Conservation (phyloP, 306 rosid genomes). For the Fragaria vesca region DNA sequence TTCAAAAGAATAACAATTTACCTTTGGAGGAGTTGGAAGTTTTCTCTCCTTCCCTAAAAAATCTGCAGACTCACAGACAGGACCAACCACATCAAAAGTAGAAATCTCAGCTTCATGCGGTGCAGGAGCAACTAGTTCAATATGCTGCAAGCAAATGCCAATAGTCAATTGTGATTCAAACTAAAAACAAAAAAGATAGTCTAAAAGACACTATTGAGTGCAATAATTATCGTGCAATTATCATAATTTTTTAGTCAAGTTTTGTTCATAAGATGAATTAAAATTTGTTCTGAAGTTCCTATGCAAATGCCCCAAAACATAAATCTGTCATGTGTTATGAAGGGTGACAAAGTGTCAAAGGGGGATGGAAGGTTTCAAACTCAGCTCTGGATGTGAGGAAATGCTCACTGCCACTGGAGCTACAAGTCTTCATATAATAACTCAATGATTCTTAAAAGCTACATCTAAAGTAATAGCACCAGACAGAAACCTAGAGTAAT, state of each 20-base stretch:
- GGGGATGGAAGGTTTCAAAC: neutral
- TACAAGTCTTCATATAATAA: neutral
- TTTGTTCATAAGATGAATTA: neutral
- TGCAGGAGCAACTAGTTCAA: slow-evolving; percentile 85
- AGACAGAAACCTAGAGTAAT: neutral
- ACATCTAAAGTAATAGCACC: neutral
- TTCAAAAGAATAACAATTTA: neutral
- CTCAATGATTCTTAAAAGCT: neutral
- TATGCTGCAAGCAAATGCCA: slow-evolving; percentile 62
- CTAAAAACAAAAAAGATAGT: neutral
- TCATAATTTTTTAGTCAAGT: neutral
- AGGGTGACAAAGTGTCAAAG: neutral
- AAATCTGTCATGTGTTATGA: neutral
- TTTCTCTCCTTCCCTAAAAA: slow-evolving; percentile 56
- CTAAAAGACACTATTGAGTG: neutral
- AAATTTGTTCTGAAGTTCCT: neutral
- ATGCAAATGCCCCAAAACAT: neutral
- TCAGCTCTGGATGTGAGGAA: neutral
- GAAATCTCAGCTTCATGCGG: slow-evolving; percentile 41
- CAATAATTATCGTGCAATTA: neutral
- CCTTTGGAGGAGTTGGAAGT: slow-evolving; percentile 53
- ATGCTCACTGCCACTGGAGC: neutral
- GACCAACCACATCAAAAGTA: slow-evolving; percentile 62
- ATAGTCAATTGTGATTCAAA: neutral
- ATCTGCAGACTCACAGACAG: slow-evolving; percentile 69